Conservation (phyloP, 352 stramenopile species). For the Pythium coloratum region DNA sequence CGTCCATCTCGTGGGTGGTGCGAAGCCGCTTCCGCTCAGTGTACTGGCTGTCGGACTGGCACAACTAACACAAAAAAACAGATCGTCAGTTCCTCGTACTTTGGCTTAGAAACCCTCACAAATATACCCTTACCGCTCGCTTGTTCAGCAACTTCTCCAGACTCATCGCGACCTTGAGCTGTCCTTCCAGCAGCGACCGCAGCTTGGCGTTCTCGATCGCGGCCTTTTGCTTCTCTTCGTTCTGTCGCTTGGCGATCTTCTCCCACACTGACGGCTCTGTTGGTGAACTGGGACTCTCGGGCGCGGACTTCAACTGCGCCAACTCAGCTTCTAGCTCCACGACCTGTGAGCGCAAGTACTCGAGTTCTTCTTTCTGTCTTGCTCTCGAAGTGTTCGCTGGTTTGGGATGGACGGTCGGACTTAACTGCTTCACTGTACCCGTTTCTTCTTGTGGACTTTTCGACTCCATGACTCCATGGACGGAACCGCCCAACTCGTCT, state of each 20-base stretch:
- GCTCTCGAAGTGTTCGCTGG: neutral
- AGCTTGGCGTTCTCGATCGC: slow-evolving; percentile 52
- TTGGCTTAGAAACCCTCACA: too few relatives aligned
- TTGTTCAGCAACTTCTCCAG: slow-evolving; percentile 45
- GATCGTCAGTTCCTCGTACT: neutral
- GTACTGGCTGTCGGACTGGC: neutral
- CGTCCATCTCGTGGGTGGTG: neutral
- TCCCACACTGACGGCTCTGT: slow-evolving; percentile 13
- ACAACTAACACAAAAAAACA: neutral
- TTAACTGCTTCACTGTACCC: too few relatives aligned
- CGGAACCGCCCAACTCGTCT: too few relatives aligned
- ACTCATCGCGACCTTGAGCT: slow-evolving; percentile 38
- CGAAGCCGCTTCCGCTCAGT: slow-evolving; percentile 1
- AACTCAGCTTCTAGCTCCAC: slow-evolving; percentile 31
- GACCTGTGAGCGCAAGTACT: slow-evolving; percentile 30
- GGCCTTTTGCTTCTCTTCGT: slow-evolving; percentile 35
- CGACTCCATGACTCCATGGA: too few relatives aligned
- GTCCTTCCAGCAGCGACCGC: slow-evolving; percentile 38
- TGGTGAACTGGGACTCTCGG: neutral
- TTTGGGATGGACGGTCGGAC: neutral
- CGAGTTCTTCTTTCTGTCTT: slow-evolving; percentile 37
- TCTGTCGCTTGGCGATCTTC: slow-evolving; percentile 38
- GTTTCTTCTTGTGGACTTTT: too few relatives aligned
- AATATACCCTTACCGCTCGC: slow-evolving; percentile 25
- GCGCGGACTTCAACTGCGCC: neutral